Percentiles rank a stretch among this genome's conserved stretches.
These are phyloP conservation scores for Aotearoamyces nothofagi DNA, from an alignment of 2,329 filamentous ascomycete genomes.

Conservation along the genomic window DNA sequence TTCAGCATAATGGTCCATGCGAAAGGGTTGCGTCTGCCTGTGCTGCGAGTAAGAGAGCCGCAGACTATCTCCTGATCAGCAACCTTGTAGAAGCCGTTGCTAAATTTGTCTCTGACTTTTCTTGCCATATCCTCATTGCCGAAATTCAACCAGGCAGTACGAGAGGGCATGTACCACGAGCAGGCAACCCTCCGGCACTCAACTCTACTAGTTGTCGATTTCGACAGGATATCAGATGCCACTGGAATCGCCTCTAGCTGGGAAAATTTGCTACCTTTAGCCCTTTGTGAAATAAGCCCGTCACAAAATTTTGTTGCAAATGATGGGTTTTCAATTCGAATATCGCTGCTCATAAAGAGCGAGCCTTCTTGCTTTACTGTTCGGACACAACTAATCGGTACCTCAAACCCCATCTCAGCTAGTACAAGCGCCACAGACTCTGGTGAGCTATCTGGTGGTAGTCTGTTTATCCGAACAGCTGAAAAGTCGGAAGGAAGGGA, in stretches of 20 bases:
- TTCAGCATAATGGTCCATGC: slow-evolving; percentile 12
- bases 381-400: slow-evolving; percentile 7
- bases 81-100: slow-evolving; percentile 9
- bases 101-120: slow-evolving; percentile 11
- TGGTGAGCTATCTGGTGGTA: slow-evolving; percentile 7
- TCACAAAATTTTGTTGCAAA: slow-evolving; percentile 8
- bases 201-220: slow-evolving; percentile 7
- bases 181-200: slow-evolving; percentile 14
- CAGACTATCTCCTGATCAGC: slow-evolving; percentile 7
- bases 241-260: slow-evolving; percentile 7
- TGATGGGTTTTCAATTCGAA: slow-evolving; percentile 8
- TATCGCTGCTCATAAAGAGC: not conserved
- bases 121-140: slow-evolving; percentile 11
- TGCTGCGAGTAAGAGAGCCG: slow-evolving; percentile 2
- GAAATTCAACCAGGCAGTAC: slow-evolving; percentile 12
- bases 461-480: slow-evolving; percentile 9
- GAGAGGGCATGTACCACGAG: slow-evolving; percentile 15
- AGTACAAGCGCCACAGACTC: slow-evolving; percentile 7
- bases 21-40: slow-evolving; percentile 5
- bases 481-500: slow-evolving; percentile 14
- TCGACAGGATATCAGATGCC: slow-evolving; percentile 5
- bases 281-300: slow-evolving; percentile 4
- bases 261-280: slow-evolving; percentile 4
- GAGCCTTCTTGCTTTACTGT: slow-evolving; percentile 5
- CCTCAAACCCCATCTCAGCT: slow-evolving; percentile 7